Percentiles rank a stretch among this genome's conserved stretches.
phyloP scores from a whole-genome alignment of 2,329 filamentous ascomycete genomes.

The Annulohypoxylon truncatum region DNA sequence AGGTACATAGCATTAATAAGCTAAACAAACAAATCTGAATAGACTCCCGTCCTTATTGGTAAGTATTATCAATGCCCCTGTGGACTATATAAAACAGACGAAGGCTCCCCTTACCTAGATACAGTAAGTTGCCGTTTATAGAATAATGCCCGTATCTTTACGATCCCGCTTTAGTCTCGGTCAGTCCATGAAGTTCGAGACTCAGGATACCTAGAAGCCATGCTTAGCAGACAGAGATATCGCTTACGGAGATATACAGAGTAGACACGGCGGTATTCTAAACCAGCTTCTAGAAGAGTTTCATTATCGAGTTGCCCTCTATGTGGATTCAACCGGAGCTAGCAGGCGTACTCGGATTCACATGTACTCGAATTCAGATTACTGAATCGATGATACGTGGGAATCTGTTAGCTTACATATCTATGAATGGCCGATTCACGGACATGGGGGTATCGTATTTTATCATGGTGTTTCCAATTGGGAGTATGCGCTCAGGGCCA shows the following conservation, averaged over 20 bases:
- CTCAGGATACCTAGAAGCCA: not conserved
- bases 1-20: not conserved
- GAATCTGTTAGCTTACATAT: not conserved
- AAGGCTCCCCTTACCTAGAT: not conserved
- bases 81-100: not conserved
- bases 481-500: not conserved
- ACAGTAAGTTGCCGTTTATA: constrained; percentile 25
- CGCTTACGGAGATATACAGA: not conserved
- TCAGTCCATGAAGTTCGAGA: not conserved
- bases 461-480: not conserved
- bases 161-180: not conserved
- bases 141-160: constrained; percentile 16
- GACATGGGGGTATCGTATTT: not conserved
- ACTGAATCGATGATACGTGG: not conserved
- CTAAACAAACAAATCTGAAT: not conserved
- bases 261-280: not conserved
- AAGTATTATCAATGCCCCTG: not conserved
- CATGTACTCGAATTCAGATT: not conserved
- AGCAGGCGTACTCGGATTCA: not conserved
- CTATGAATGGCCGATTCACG: not conserved
- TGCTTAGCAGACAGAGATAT: not conserved
- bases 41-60: not conserved
- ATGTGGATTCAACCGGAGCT: not conserved
- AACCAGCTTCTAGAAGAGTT: constrained; percentile 10
- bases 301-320: not conserved